These are phyloP conservation scores for Cyberlindnera galapagoensis DNA, from an alignment of 805 yeast species.

Conservation along the genomic window DNA sequence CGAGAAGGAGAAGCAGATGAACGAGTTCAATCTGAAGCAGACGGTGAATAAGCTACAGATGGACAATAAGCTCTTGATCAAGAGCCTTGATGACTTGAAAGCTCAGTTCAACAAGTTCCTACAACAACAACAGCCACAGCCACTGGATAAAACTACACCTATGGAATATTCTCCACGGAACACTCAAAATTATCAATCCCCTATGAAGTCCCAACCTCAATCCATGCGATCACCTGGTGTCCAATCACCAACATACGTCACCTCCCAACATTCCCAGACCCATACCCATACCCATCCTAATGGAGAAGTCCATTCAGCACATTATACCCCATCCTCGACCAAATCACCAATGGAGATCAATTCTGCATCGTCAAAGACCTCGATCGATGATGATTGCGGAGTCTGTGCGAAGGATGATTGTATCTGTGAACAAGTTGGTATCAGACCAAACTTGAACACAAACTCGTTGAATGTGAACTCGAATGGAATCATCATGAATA, in stretches of 20 bases:
- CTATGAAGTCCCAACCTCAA: neutral
- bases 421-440: conserved; percentile 44
- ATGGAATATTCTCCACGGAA: neutral
- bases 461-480: no score
- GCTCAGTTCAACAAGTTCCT: conserved; percentile 20
- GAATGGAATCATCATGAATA: no score
- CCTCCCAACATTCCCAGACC: no score
- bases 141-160: no score
- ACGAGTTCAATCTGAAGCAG: conserved; percentile 32
- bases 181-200: neutral
- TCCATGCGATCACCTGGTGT: no score
- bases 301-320: no score
- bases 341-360: conserved; percentile 31
- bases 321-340: no score
- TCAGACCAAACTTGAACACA: conserved; percentile 15
- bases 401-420: conserved; percentile 67
- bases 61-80: conserved; percentile 30
- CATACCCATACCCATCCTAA: no score
- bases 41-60: conserved; percentile 17
- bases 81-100: conserved; percentile 25
- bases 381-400: conserved; percentile 38
- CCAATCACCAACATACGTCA: conserved; percentile 4
- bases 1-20: conserved; percentile 58
- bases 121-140: conserved; percentile 6
- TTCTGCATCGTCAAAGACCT: conserved; percentile 17